Conservation (phyloP, 306 rosid species). For the Rosa lucieae region DNA sequence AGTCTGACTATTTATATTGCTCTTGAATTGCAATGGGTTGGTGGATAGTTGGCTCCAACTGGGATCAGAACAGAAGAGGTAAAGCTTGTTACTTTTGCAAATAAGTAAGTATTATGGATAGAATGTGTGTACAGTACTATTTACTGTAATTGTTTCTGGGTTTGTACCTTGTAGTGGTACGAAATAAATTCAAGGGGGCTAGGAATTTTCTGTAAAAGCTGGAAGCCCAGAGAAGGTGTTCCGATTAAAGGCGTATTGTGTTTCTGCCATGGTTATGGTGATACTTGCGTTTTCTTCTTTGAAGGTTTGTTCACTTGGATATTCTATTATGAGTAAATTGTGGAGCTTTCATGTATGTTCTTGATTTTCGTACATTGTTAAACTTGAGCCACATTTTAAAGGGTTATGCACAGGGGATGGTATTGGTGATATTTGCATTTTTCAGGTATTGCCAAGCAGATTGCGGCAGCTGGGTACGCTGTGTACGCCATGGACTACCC, state of each 20-base stretch:
- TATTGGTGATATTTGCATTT: constrained; percentile 6
- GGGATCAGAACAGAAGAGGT: constrained; percentile 83
- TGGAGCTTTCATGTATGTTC: not conserved
- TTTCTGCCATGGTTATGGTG: constrained; percentile 98
- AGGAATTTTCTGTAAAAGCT: constrained; percentile 85
- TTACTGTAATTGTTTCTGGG: not conserved
- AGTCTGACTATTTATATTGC: not conserved
- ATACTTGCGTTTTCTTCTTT: constrained; percentile 94
- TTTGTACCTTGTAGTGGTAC: constrained; percentile 55
- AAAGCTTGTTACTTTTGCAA: constrained; percentile 18
- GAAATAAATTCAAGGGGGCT: constrained; percentile 77
- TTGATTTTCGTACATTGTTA: not conserved
- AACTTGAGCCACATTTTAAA: not conserved
- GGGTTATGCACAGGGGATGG: not conserved
- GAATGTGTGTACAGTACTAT: not conserved
- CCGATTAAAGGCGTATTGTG: constrained; percentile 62
- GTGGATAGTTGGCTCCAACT: constrained; percentile 66
- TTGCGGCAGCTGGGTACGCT: constrained; percentile 77
- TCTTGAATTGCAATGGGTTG: constrained; percentile 24
- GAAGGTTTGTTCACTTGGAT: constrained; percentile 55
- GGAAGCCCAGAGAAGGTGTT: constrained; percentile 65
- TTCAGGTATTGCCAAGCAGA: constrained; percentile 74
- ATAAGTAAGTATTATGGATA: not conserved
- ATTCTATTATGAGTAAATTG: not conserved
- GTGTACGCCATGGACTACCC: constrained; percentile 85